These are phyloP conservation scores for Vigna mungo DNA, from an alignment of 306 rosid species.

Conservation along the genomic window DNA sequence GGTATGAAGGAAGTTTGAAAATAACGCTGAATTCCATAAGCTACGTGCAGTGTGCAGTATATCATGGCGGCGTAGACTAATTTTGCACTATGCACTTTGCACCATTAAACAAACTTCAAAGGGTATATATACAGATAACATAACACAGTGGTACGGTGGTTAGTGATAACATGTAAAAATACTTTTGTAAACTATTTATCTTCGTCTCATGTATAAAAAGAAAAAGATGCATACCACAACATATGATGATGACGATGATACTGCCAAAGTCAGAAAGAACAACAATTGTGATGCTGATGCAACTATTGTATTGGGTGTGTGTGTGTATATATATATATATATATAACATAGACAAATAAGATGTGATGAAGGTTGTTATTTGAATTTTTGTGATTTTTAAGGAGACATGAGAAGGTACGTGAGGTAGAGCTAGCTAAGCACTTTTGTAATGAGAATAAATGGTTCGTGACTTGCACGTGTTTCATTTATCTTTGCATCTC, in stretches of 20 bases:
- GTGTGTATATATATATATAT: neutral
- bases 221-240: neutral
- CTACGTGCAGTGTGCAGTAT: constrained; percentile 39
- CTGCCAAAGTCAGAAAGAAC: constrained; percentile 12
- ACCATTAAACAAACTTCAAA: neutral
- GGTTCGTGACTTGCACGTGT: constrained; percentile 48
- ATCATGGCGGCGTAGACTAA: constrained; percentile 48
- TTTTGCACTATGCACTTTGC: constrained; percentile 46
- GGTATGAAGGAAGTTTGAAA: constrained; percentile 92
- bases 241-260: constrained; percentile 9
- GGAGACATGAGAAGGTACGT: constrained; percentile 66
- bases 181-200: too few species aligned
- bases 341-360: too few species aligned
- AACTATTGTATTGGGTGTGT: neutral
- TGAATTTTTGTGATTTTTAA: constrained; percentile 61
- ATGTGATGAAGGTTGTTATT: constrained; percentile 31
- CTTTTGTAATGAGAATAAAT: constrained; percentile 55
- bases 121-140: too few species aligned
- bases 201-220: too few species aligned
- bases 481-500: constrained; percentile 37
- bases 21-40: constrained; percentile 86
- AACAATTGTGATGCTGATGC: neutral
- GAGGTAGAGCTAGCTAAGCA: constrained; percentile 50
- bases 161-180: too few species aligned
- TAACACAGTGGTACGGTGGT: too few species aligned